Evolutionary conservation across 805 yeast species (phyloP), one percentile per base, ranked within the genome.

Genomic region (Clavispora carvajalis): DNA sequence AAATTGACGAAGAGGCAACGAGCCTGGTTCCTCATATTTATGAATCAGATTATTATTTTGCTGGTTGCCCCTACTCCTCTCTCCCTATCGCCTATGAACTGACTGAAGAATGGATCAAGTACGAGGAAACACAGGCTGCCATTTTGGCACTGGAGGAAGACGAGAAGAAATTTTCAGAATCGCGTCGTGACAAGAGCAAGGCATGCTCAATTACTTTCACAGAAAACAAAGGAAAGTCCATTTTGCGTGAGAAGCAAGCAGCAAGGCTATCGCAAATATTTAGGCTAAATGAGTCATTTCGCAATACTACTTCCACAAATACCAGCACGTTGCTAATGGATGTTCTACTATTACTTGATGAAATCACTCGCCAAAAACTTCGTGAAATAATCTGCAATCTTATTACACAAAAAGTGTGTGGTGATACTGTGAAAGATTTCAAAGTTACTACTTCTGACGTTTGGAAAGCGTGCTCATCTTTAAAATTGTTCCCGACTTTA

Each of bases 11-110:
- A 36, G 29, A 9, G 24, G 16, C 6, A 22, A 17, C 23, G 4
- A 15, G 21, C 15, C 16, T 21, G 33, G 31, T 36, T 46, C 16
- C 38, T 34, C 25, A 49, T 47, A 19, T 40, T 43, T 4, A 31
- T 30, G 15, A 30, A 34, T 1, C 47, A 46, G 24, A 43, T 46
- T 17, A 38, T 49, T 15, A 49, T 73, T 22, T 41, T 67, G 3
- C 49, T 5, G 44, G 43, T 19, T 37, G 37, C 13, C 16, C 57
- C 11, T 73, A 74, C 50, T 57, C 60, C 22, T 73, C 74, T 10
- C 57, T 79, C 8, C 84, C 85, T 1, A 63, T 65, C 3, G 75
- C 80, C 1, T 57, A 63, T 43, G 85, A 80, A 48, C 64, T 79
- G 63, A 71, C 74, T 44, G 65, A 64, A 7, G 54, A 54, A 15